phyloP scores from a whole-genome alignment of 495 filamentous ascomycete genomes.

The Penicillium cataractarum region DNA sequence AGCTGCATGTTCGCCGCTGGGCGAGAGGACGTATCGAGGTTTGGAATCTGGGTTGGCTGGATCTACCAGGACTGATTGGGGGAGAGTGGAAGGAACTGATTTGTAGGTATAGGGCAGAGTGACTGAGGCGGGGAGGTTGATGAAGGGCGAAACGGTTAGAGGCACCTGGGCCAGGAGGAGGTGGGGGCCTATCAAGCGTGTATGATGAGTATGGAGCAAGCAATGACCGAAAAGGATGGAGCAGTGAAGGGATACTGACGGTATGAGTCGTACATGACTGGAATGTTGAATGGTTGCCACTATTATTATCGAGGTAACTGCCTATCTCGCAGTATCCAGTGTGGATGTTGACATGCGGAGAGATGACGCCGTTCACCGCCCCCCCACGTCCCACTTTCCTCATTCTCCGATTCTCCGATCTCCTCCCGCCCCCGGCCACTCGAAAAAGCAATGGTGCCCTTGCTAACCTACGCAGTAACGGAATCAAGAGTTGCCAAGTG shows the following conservation, averaged over 20 bases:
- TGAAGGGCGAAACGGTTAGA: constrained; percentile 91
- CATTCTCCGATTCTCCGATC: background rate
- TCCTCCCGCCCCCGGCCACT: background rate
- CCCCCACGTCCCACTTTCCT: background rate
- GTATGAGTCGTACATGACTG: constrained; percentile 48
- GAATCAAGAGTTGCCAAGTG: background rate
- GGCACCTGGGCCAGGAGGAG: constrained; percentile 90
- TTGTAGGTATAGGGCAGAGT: constrained; percentile 97
- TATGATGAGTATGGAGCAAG: constrained; percentile 21
- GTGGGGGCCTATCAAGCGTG: constrained; percentile 64
- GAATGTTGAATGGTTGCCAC: background rate
- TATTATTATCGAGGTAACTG: background rate
- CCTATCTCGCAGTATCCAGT: too few relatives aligned
- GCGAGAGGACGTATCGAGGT: constrained; percentile 73
- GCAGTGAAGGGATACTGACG: constrained; percentile 30
- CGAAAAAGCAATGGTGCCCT: background rate
- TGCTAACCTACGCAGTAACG: too few relatives aligned
- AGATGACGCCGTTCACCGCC: constrained; percentile 7
- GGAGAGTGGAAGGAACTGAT: constrained; percentile 80
- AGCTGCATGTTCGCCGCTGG: constrained; percentile 71
- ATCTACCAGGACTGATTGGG: constrained; percentile 69
- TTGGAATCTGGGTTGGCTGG: constrained; percentile 44
- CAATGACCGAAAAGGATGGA: background rate
- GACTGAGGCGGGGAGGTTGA: constrained; percentile 84
- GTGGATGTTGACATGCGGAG: constrained; percentile 7